These are phyloP conservation scores for Collybiopsis confluens DNA, from an alignment of 768 basidiomycete genomes.

Conservation along the genomic window DNA sequence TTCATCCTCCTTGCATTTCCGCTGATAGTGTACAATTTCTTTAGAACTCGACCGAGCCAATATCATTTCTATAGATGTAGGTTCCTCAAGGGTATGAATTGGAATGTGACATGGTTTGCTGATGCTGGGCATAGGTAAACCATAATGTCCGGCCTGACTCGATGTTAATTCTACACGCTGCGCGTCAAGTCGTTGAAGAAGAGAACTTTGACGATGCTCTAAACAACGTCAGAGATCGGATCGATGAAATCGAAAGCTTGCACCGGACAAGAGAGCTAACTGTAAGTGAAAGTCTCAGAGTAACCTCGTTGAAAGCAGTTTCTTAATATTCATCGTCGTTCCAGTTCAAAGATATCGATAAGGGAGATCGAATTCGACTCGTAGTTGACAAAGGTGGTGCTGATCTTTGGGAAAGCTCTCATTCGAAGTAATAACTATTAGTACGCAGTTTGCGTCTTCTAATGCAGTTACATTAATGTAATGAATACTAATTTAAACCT, in stretches of 20 bases:
- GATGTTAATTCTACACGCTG: conserved; percentile 69
- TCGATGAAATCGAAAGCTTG: conserved; percentile 85
- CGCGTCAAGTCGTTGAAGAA: conserved; percentile 63
- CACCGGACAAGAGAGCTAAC: conserved; percentile 77
- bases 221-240: conserved; percentile 65
- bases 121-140: conserved; percentile 42
- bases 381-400: conserved; percentile 32
- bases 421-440: background rate
- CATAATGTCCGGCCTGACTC: conserved; percentile 82
- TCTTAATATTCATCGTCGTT: background rate
- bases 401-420: background rate
- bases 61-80: conserved; percentile 78
- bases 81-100: conserved; percentile 7
- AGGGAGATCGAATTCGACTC: conserved; percentile 20
- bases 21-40: background rate
- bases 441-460: no score
- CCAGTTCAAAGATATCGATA: conserved; percentile 38
- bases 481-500: no score
- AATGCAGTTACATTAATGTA: no score
- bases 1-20: no score
- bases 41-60: conserved; percentile 63
- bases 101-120: background rate
- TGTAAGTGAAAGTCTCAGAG: conserved; percentile 32
- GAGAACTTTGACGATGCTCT: conserved; percentile 79
- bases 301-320: background rate